Evolutionary conservation across 1,139 yeast genomes (phyloP).

Genomic region (Nakaseomyces kungkrabaensis): DNA sequence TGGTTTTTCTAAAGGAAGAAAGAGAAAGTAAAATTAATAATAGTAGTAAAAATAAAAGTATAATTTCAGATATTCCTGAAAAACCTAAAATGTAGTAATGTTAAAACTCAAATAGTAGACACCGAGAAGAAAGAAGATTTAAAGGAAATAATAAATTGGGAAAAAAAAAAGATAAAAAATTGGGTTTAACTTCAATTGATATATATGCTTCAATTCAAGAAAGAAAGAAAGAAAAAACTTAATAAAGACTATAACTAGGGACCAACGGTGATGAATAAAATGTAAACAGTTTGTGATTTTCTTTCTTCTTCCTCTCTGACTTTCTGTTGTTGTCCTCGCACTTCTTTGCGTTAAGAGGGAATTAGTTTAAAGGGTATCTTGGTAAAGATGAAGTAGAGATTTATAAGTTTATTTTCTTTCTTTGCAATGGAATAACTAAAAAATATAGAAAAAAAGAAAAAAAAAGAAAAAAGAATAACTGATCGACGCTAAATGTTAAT

Average conservation of each 20-base stretch:
- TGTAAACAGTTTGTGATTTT: neutral
- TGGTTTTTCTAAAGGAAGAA: too few species aligned
- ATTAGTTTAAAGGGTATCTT: neutral
- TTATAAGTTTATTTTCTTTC: neutral
- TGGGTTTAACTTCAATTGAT: neutral
- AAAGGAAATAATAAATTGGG: neutral
- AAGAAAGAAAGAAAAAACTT: neutral
- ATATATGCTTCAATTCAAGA: neutral
- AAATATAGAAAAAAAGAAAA: neutral
- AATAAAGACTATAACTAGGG: neutral
- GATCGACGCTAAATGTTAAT: neutral
- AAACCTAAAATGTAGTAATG: too few species aligned
- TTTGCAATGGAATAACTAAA: neutral
- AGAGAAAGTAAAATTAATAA: too few species aligned
- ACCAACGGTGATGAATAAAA: neutral
- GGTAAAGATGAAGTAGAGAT: slow-evolving; percentile 1
- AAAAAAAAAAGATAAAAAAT: neutral
- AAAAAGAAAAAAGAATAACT: neutral
- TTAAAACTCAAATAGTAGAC: too few species aligned
- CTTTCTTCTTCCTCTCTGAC: neutral
- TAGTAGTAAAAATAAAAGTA: too few species aligned
- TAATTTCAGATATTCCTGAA: too few species aligned
- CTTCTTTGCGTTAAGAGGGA: neutral
- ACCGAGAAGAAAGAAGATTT: neutral
- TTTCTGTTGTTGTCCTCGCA: neutral